A percentile compares a stretch with the other conserved stretches of the same genome.
Conservation (phyloP, 2,329 filamentous ascomycete species). For the Cryphonectria japonica region DNA sequence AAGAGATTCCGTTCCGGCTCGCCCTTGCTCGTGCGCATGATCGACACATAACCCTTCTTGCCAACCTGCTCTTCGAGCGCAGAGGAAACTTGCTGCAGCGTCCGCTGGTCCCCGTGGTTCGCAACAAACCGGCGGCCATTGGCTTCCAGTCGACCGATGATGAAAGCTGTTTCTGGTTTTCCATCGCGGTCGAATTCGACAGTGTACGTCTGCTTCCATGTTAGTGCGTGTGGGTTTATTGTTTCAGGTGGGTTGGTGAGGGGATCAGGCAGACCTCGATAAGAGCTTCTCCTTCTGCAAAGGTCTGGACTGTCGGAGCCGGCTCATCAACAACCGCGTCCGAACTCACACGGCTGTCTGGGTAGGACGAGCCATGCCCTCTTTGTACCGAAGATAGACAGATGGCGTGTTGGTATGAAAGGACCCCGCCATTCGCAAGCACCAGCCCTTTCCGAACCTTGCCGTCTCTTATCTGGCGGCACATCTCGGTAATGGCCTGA, state of each 20-base stretch:
- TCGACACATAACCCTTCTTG: slow-evolving; percentile 18
- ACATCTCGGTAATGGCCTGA: slow-evolving; percentile 58
- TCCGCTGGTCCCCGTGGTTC: slow-evolving; percentile 25
- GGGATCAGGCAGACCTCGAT: slow-evolving; percentile 14
- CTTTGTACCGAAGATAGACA: slow-evolving; percentile 55
- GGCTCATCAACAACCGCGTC: not conserved
- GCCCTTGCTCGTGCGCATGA: not conserved
- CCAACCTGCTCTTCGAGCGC: slow-evolving; percentile 24
- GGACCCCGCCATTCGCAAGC: slow-evolving; percentile 66
- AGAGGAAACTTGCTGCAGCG: slow-evolving; percentile 22
- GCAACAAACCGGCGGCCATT: slow-evolving; percentile 20
- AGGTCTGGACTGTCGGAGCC: slow-evolving; percentile 10
- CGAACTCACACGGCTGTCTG: slow-evolving; percentile 19
- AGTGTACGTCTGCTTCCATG: slow-evolving; percentile 36
- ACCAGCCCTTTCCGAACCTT: slow-evolving; percentile 57
- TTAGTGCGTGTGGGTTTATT: not conserved
- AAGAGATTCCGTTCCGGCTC: slow-evolving; percentile 21
- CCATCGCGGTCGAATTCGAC: slow-evolving; percentile 34
- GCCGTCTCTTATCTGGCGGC: slow-evolving; percentile 53
- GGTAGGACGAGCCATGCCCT: slow-evolving; percentile 18
- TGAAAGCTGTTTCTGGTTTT: slow-evolving; percentile 24
- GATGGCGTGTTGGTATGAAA: slow-evolving; percentile 68
- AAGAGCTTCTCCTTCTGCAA: slow-evolving; percentile 16
- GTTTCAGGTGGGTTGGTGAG: too few relatives aligned
- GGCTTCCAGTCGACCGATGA: slow-evolving; percentile 21